Conservation (phyloP, 345 rosid species). For the Arabidopsis suecica region DNA sequence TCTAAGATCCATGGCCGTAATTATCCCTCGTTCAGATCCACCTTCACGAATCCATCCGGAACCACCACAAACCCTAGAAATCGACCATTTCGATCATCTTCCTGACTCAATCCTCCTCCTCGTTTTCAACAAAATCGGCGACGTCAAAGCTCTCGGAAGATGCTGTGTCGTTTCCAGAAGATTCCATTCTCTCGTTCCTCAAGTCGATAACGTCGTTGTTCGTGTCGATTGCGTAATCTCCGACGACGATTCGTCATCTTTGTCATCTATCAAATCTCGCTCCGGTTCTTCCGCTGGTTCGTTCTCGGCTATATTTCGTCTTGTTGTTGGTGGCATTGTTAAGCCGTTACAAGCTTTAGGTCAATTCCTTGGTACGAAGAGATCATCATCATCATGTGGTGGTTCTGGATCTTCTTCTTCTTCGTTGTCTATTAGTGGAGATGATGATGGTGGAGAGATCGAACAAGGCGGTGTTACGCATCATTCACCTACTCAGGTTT, state of each 20-base stretch:
- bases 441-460: conserved; percentile 61
- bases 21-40: conserved; percentile 56
- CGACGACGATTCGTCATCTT: conserved; percentile 59
- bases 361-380: conserved; percentile 65
- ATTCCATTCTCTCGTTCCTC: conserved; percentile 74
- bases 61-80: conserved; percentile 41
- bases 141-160: conserved; percentile 90
- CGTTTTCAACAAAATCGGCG: conserved; percentile 83
- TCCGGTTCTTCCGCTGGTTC: conserved; percentile 42
- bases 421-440: conserved; percentile 50
- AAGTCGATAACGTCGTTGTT: conserved; percentile 85
- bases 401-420: conserved; percentile 27
- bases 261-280: conserved; percentile 61
- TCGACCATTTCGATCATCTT: conserved; percentile 89
- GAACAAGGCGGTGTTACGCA: conserved; percentile 90
- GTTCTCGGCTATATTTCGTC: conserved; percentile 57
- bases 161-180: conserved; percentile 87
- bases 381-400: conserved; percentile 38
- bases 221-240: conserved; percentile 94
- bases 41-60: conserved; percentile 59
- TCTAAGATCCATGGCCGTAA: conserved; percentile 23
- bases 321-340: conserved; percentile 68
- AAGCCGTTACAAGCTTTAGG: conserved; percentile 84
- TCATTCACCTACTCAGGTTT: conserved; percentile 93
- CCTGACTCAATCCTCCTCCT: conserved; percentile 81